Conservation (phyloP, 345 rosid genomes). For the Citrus medica region DNA sequence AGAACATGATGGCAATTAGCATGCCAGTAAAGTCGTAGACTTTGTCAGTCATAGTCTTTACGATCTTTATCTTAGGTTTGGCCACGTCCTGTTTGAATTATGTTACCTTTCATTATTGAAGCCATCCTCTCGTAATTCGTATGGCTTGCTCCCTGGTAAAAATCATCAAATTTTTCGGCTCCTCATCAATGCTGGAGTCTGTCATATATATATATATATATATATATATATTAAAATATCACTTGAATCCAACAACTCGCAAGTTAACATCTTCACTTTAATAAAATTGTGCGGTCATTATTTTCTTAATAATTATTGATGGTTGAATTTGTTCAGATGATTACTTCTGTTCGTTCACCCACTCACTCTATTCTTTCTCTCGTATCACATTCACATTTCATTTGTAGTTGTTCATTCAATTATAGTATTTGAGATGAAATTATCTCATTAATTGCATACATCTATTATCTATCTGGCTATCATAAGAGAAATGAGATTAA, state of each 20-base stretch:
- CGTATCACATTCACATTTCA: not conserved
- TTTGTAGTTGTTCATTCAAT: not conserved
- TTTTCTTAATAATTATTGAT: not conserved
- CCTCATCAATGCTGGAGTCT: not conserved
- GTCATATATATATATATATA: not conserved
- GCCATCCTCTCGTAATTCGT: no score
- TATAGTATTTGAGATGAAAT: not conserved
- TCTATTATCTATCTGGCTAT: no score
- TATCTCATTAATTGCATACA: not conserved
- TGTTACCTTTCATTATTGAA: no score
- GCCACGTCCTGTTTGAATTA: not conserved
- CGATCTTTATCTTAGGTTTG: conserved; percentile 5
- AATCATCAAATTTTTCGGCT: not conserved
- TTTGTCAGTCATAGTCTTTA: not conserved
- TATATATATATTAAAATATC: not conserved
- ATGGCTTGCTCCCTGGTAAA: not conserved
- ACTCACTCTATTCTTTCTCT: not conserved
- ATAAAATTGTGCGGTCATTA: not conserved
- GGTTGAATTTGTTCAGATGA: not conserved
- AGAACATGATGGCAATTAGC: not conserved
- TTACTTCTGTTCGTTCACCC: not conserved
- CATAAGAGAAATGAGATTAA: not conserved
- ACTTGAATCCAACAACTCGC: not conserved
- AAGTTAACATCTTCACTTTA: not conserved
- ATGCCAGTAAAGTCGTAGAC: conserved; percentile 7